Evolutionary conservation across 1,284 basidiomycete genomes (phyloP).

Genomic region (Apiotrichum sp.): DNA sequence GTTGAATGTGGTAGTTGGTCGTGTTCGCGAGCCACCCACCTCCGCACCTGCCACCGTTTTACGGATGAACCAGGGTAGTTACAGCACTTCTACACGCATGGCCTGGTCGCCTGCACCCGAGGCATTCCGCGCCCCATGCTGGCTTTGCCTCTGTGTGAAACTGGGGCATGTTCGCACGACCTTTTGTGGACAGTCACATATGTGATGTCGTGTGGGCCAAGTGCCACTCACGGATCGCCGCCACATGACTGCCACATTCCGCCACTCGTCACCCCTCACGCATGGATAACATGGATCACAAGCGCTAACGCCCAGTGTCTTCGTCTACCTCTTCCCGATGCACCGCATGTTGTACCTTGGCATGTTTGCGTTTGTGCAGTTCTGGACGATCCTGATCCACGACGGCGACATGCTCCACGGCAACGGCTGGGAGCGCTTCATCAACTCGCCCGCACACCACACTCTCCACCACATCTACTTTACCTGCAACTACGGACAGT

Average conservation of each 20-base stretch:
- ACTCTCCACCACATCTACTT: constrained; percentile 95
- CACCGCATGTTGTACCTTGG: constrained; percentile 75
- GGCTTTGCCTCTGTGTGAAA: too few relatives aligned
- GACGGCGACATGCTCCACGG: constrained; percentile 99
- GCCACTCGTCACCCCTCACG: background rate
- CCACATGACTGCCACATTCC: background rate
- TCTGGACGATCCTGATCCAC: constrained; percentile 92
- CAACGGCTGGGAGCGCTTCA: constrained; percentile 74
- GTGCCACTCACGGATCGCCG: background rate
- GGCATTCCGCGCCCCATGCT: too few relatives aligned
- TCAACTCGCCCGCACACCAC: constrained; percentile 97
- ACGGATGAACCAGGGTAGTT: too few relatives aligned
- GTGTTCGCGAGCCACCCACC: too few relatives aligned
- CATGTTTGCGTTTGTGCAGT: constrained; percentile 82
- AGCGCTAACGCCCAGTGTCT: constrained; percentile 50
- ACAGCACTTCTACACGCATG: too few relatives aligned
- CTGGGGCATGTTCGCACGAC: too few relatives aligned
- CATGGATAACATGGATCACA: too few relatives aligned
- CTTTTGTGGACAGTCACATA: too few relatives aligned
- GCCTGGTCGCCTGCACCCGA: too few relatives aligned
- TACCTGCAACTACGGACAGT: constrained; percentile 92
- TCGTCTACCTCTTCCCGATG: constrained; percentile 85
- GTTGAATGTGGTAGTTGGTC: too few relatives aligned
- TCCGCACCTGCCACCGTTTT: too few relatives aligned
- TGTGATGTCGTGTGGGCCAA: background rate